A percentile compares a stretch with the other conserved stretches of the same genome.
Evolutionary conservation across 306 rosid species (phyloP).

Genomic region (Albizia julibrissin): DNA sequence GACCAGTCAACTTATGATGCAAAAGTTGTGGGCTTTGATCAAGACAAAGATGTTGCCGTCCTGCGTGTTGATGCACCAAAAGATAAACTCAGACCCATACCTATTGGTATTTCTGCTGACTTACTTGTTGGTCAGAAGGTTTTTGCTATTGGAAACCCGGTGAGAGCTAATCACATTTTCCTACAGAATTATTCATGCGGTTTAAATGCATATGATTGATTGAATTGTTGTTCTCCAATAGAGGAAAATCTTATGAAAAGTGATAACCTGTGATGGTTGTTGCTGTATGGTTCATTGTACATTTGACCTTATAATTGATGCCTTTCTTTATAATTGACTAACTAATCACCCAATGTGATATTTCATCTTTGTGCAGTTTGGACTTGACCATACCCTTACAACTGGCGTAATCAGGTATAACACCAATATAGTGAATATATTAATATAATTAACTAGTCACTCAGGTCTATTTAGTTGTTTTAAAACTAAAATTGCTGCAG

Average conservation of each 20-base stretch:
- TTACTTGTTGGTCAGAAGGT: slow-evolving; percentile 99
- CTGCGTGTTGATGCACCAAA: slow-evolving; percentile 84
- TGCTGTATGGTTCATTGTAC: background rate
- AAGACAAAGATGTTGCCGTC: slow-evolving; percentile 98
- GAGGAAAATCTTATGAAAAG: background rate
- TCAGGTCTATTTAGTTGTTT: slow-evolving; percentile 11
- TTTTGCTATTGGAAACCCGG: slow-evolving; percentile 97
- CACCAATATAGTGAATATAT: slow-evolving; percentile 15
- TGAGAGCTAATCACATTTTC: slow-evolving; percentile 42
- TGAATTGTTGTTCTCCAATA: background rate
- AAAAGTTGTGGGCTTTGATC: slow-evolving; percentile 92
- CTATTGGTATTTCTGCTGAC: slow-evolving; percentile 85
- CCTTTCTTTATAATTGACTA: slow-evolving; percentile 20
- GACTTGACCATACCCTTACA: slow-evolving; percentile 62
- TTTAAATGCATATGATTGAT: background rate
- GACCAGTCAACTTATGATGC: slow-evolving; percentile 94
- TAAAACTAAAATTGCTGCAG: slow-evolving; percentile 14
- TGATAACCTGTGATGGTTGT: background rate
- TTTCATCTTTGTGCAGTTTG: slow-evolving; percentile 70
- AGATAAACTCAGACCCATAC: slow-evolving; percentile 85
- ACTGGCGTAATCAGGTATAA: slow-evolving; percentile 85
- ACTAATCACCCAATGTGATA: slow-evolving; percentile 15
- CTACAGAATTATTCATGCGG: background rate
- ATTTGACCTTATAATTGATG: slow-evolving; percentile 21
- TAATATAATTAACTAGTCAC: background rate